Percentiles rank a stretch among this genome's conserved stretches.
Evolutionary conservation across 2,329 filamentous ascomycete species (phyloP).

Genomic region (Drechslera avenae): DNA sequence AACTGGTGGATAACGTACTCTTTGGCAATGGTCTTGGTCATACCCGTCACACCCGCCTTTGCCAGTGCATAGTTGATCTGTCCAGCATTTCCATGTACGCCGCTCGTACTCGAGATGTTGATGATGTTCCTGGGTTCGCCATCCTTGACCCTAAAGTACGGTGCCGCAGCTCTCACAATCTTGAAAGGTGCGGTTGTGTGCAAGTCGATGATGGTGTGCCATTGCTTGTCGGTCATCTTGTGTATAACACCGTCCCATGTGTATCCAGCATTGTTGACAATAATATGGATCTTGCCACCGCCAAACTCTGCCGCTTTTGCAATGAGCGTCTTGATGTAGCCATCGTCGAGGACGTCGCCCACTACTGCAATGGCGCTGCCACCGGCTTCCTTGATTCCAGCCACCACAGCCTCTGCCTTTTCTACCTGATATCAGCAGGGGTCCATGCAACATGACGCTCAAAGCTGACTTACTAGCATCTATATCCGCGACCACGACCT

Average conservation of each 20-base stretch:
- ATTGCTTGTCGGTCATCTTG: constrained; percentile 91
- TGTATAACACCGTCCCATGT: constrained; percentile 94
- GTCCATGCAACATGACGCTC: neutral
- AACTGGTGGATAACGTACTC: constrained; percentile 51
- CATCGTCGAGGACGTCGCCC: constrained; percentile 75
- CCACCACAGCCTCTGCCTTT: constrained; percentile 71
- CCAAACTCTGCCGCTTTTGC: constrained; percentile 79
- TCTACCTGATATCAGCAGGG: constrained; percentile 52
- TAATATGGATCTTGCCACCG: constrained; percentile 84
- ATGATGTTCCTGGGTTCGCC: constrained; percentile 77
- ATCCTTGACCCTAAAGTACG: constrained; percentile 87
- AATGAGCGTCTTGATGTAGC: constrained; percentile 74
- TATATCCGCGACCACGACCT: constrained; percentile 82
- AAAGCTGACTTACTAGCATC: constrained; percentile 63
- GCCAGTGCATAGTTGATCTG: constrained; percentile 87
- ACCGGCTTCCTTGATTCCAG: constrained; percentile 69
- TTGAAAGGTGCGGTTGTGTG: constrained; percentile 88
- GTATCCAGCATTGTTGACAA: constrained; percentile 90
- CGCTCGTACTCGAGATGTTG: constrained; percentile 82
- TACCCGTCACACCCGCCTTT: constrained; percentile 80
- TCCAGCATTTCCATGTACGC: constrained; percentile 86
- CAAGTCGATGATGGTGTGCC: constrained; percentile 83
- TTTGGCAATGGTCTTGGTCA: constrained; percentile 89
- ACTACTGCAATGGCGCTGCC: constrained; percentile 73
- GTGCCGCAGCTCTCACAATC: constrained; percentile 76